These are phyloP conservation scores for Pythium phragmitis DNA, from an alignment of 352 stramenopile species.

Conservation along the genomic window DNA sequence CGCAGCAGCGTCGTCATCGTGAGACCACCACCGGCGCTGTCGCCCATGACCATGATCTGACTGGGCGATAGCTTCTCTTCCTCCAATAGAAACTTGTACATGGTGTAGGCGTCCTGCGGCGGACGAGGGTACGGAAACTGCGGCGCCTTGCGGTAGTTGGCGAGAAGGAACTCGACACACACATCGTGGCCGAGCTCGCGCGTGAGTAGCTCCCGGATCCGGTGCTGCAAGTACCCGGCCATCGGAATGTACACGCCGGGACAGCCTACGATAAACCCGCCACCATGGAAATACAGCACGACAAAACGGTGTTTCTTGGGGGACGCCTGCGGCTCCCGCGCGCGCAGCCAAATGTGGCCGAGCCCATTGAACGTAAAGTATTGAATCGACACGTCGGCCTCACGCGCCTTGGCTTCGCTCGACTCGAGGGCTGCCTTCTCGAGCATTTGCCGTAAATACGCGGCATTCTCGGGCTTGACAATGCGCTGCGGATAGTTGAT, in stretches of 20 bases:
- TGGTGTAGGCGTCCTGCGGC: constrained; percentile 9
- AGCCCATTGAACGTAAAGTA: constrained; percentile 17
- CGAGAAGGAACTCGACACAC: constrained; percentile 15
- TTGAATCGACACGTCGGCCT: not conserved
- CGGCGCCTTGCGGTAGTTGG: constrained; percentile 30
- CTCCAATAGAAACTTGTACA: constrained; percentile 23
- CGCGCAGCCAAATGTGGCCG: constrained; percentile 23
- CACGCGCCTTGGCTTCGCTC: not conserved
- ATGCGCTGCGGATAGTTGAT: constrained; percentile 2
- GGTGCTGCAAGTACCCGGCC: constrained; percentile 27
- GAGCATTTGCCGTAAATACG: constrained; percentile 6
- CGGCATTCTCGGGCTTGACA: not conserved
- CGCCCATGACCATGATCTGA: constrained; percentile 22
- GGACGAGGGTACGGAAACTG: constrained; percentile 11
- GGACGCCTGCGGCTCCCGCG: not conserved
- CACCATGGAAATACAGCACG: constrained; percentile 23
- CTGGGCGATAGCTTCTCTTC: not conserved
- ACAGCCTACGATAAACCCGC: constrained; percentile 12
- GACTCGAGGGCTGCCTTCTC: not conserved
- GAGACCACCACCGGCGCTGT: constrained; percentile 23
- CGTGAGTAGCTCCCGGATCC: not conserved
- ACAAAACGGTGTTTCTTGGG: not conserved
- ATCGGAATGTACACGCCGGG: constrained; percentile 14
- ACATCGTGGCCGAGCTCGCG: not conserved
- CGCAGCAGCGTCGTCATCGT: constrained; percentile 20